Evolutionary conservation across 768 basidiomycete genomes (phyloP).

Genomic region (Kwoniella pini): DNA sequence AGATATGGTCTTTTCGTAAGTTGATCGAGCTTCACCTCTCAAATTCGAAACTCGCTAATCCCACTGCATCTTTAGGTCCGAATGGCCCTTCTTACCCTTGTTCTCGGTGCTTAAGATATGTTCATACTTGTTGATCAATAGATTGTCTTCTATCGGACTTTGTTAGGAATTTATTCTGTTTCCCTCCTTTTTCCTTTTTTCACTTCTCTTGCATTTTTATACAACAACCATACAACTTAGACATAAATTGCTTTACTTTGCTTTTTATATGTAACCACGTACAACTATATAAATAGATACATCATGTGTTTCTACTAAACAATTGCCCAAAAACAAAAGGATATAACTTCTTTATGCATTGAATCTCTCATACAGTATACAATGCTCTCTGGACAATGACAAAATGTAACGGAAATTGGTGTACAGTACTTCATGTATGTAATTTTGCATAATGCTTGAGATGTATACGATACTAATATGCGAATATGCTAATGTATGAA

Average conservation of each 20-base stretch:
- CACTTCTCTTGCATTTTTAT: conserved; percentile 1
- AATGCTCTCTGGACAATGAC: no score
- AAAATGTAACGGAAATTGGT: no score
- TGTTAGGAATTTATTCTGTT: background rate
- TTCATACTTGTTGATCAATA: background rate
- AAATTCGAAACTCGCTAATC: conserved; percentile 5
- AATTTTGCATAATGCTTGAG: no score
- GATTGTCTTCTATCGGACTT: background rate
- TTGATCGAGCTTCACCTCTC: conserved; percentile 30
- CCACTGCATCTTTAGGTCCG: conserved; percentile 60
- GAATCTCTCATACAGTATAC: background rate
- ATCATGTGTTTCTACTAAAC: background rate
- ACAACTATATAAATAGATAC: background rate
- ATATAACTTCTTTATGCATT: background rate
- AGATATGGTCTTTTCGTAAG: conserved; percentile 94
- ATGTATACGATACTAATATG: no score
- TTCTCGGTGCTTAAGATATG: conserved; percentile 58
- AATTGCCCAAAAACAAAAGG: background rate
- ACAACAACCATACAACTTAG: background rate
- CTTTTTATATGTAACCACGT: background rate
- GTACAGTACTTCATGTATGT: no score
- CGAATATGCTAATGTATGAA: no score
- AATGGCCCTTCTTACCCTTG: conserved; percentile 76
- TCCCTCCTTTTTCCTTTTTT: background rate
- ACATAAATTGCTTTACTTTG: background rate